Base-by-base conservation (phyloP, 345 rosid genomes). In the Barbarea vulgaris region DNA sequence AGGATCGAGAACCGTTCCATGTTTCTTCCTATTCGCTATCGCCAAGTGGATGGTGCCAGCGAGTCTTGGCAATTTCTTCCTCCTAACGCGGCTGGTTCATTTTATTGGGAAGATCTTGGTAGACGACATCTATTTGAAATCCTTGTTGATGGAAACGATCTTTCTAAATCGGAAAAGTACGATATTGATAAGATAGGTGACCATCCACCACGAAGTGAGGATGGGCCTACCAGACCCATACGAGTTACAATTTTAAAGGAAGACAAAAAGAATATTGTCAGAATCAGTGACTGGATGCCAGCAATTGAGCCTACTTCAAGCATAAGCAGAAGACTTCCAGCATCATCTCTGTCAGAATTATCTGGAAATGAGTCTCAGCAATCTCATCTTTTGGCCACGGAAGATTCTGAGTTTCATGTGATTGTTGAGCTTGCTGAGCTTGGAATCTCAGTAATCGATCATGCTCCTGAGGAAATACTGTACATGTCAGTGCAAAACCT, bases 51-150 rank as follows among this genome's bases (percentile, higher is more conserved):
- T 67, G 89, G 93, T 74, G 63, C 76, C 64, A 77, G 81, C 68
- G 87, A 93, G 80, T 87, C 96, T 37, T 95, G 98, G 99, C 88
- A 87, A 81, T 87, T 83, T 80, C 91, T 95, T 79, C 89, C 84
- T 62, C 99, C 99, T 42, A 85, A 82, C n/a, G 74, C 97, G 18
- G 94, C 99, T 68, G 88, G 88, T 84, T 85, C 98, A 57, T 96
- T 93, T 87, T 86, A 84, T 24, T 93, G 99, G 99, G 99, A 96
- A 81, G 90, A 93, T 85, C 86, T 93, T 78, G 96, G 97, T 82
- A 86, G 91, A 78, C 83, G 76, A 21, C 87, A 82, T 77, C 72
- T 87, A 19, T 65, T 93, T 77, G 99, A 89, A 80, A 79, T 93
- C 72, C 87, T 91, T 72, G 85, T 85, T 66, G 94, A 83, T 80